Evolutionary conservation across 106 monocot genomes (phyloP).

Genomic region (Dendrobium nobile): DNA sequence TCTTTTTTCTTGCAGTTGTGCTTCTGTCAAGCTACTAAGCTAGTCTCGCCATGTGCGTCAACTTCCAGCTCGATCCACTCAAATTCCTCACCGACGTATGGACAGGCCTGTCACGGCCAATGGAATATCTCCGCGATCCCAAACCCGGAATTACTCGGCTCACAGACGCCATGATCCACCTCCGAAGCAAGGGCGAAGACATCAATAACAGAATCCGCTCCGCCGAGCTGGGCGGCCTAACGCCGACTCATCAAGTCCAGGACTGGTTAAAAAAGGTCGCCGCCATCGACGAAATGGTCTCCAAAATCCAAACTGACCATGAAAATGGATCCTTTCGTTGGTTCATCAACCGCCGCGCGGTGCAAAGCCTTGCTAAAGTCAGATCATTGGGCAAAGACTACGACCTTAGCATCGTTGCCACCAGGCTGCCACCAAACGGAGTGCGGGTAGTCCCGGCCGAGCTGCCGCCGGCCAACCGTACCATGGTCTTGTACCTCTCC

Average conservation of each 20-base stretch:
- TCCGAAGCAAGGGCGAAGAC: not conserved
- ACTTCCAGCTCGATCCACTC: not conserved
- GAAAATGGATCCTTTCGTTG: not conserved
- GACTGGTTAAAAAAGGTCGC: not conserved
- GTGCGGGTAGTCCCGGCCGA: not conserved
- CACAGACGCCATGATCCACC: not conserved
- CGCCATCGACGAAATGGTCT: not conserved
- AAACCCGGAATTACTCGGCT: not conserved
- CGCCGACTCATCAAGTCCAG: not conserved
- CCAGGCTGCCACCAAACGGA: not conserved
- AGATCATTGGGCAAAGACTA: not conserved
- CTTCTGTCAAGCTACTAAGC: too few relatives aligned
- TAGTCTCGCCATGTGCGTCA: too few relatives aligned
- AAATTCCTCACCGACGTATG: not conserved
- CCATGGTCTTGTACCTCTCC: not conserved
- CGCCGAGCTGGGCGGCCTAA: not conserved
- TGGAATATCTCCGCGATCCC: not conserved
- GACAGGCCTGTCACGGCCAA: not conserved
- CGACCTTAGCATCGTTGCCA: not conserved
- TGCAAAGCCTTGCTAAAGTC: not conserved
- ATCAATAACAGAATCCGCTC: not conserved
- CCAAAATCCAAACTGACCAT: not conserved
- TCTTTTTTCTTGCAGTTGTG: too few relatives aligned
- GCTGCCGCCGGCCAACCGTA: not conserved
- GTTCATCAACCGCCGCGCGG: not conserved